These are phyloP conservation scores for Neurospora tetrasperma DNA, from an alignment of 495 filamentous ascomycete genomes.

Conservation along the genomic window DNA sequence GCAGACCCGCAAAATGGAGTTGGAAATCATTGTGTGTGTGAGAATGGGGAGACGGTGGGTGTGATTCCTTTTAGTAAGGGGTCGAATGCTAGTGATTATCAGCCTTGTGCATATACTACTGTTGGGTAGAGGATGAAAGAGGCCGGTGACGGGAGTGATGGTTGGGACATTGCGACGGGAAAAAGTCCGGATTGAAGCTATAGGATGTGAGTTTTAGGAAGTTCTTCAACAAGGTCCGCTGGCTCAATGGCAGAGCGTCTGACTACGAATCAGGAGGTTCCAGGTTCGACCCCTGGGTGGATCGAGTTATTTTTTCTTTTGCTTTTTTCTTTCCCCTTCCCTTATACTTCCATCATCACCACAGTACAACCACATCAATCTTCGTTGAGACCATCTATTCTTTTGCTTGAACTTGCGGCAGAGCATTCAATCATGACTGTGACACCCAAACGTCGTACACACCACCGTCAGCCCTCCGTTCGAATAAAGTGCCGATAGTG, in stretches of 20 bases:
- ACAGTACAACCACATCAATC: too few relatives aligned
- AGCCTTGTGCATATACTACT: slow-evolving; percentile 15
- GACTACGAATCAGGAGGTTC: slow-evolving; percentile 1
- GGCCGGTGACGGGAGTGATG: not conserved
- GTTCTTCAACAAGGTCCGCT: not conserved
- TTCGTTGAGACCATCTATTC: not conserved
- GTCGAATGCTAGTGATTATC: slow-evolving; percentile 9
- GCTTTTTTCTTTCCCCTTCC: not conserved
- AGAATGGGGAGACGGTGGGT: slow-evolving; percentile 9
- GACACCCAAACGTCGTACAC: not conserved
- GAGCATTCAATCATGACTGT: not conserved
- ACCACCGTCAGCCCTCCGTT: not conserved
- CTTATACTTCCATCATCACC: too few relatives aligned
- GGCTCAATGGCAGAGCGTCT: slow-evolving; percentile 1
- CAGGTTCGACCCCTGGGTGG: not conserved
- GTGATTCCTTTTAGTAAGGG: slow-evolving; percentile 6
- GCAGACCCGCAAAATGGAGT: slow-evolving; percentile 10
- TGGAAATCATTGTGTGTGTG: slow-evolving; percentile 12
- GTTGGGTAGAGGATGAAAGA: not conserved
- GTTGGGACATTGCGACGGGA: not conserved
- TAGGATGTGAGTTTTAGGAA: fast-evolving
- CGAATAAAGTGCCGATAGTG: not conserved
- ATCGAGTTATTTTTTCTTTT: not conserved
- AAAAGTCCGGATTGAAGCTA: not conserved
- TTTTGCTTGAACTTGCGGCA: not conserved